Conservation (phyloP, 176 grass and related monocot genomes). For the Aegilops sharonensis region DNA sequence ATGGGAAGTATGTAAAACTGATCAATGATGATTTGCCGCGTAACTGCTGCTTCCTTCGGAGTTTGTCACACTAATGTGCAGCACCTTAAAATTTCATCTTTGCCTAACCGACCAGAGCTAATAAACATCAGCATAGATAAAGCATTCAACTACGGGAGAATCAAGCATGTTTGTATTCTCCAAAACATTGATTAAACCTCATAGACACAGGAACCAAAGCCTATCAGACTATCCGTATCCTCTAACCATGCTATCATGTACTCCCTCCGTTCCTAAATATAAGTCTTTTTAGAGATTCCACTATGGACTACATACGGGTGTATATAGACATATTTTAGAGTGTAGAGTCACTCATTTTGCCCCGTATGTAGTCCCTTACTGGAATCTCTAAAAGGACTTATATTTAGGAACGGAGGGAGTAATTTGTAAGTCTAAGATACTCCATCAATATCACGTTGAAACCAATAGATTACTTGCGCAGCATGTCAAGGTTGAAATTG, state of each 20-base stretch:
- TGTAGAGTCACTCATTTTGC: too few relatives aligned
- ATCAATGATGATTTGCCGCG: not conserved
- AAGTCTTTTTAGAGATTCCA: too few relatives aligned
- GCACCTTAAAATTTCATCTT: not conserved
- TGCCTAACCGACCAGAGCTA: not conserved
- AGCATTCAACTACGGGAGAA: not conserved
- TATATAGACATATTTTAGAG: too few relatives aligned
- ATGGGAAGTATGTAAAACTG: not conserved
- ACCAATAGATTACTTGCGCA: not conserved
- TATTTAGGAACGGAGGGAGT: too few relatives aligned
- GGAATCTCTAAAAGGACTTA: too few relatives aligned
- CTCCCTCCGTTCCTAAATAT: too few relatives aligned
- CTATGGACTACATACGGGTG: too few relatives aligned
- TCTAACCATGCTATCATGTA: not conserved
- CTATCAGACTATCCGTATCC: not conserved
- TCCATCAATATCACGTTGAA: not conserved
- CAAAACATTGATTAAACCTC: conserved; percentile 1
- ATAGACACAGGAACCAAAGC: not conserved
- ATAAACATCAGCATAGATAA: not conserved
- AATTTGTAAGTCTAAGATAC: not conserved
- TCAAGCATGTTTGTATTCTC: not conserved
- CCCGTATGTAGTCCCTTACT: too few relatives aligned
- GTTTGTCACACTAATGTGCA: not conserved
- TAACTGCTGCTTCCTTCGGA: not conserved
- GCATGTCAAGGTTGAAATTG: not conserved